These are phyloP conservation scores for Rosa multiflora DNA, from an alignment of 306 rosid genomes.

Conservation along the genomic window DNA sequence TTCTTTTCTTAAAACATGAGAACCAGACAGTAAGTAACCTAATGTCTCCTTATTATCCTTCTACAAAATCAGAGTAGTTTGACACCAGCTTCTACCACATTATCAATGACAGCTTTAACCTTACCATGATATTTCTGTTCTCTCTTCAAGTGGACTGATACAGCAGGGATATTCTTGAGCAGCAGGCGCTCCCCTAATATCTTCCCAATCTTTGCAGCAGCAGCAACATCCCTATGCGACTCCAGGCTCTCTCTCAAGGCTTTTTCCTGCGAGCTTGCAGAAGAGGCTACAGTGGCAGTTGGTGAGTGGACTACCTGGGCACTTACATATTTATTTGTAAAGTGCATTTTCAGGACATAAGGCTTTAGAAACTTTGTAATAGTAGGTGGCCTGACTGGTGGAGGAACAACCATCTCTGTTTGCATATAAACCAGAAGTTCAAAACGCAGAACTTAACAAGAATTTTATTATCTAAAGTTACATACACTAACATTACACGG, in stretches of 20 bases:
- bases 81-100: conserved; percentile 70
- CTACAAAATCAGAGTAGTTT: conserved; percentile 49
- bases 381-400: conserved; percentile 63
- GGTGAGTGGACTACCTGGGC: conserved; percentile 79
- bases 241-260: conserved; percentile 63
- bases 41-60: background rate
- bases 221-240: conserved; percentile 70
- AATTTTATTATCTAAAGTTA: background rate
- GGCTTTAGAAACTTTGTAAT: conserved; percentile 72
- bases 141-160: conserved; percentile 74
- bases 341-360: conserved; percentile 82
- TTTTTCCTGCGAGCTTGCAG: conserved; percentile 85
- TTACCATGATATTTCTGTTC: conserved; percentile 95
- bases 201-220: conserved; percentile 87
- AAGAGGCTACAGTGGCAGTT: conserved; percentile 80
- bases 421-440: background rate
- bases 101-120: conserved; percentile 78
- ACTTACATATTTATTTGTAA: conserved; percentile 74
- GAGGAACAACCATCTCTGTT: conserved; percentile 70
- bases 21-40: background rate
- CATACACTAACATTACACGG: background rate
- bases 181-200: conserved; percentile 76
- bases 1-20: background rate
- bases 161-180: conserved; percentile 72
- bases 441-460: background rate